A percentile compares a stretch with the other conserved stretches of the same genome.
Conservation (phyloP, 139 green algal species). For the Trebouxia sp. region DNA sequence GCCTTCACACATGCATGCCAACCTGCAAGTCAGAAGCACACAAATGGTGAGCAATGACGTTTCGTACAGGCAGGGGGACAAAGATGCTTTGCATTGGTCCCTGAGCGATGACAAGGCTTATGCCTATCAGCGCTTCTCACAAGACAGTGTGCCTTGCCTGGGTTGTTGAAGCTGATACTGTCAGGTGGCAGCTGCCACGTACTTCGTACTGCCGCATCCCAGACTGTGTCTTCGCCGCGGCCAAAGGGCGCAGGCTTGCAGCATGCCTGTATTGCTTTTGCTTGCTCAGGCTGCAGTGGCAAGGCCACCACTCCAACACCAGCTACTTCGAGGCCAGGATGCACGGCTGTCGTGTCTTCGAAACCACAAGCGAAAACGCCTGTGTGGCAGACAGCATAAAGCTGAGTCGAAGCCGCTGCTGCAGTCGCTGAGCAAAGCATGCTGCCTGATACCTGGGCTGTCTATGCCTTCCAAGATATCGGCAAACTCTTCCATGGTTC, state of each 20-base stretch:
- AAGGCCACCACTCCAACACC: background rate
- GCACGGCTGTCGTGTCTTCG: background rate
- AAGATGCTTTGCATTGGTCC: too few species aligned
- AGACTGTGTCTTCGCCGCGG: background rate
- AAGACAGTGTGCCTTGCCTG: background rate
- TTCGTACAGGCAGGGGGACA: too few species aligned
- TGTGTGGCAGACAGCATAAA: background rate
- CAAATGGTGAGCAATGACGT: too few species aligned
- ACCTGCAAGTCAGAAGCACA: background rate
- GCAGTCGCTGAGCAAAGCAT: too few species aligned
- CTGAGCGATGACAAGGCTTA: too few species aligned
- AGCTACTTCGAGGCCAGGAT: background rate
- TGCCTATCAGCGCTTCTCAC: too few species aligned
- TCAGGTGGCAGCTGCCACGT: background rate
- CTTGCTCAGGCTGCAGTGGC: background rate
- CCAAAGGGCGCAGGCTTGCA: background rate
- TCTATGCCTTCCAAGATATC: too few species aligned
- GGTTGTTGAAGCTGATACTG: background rate
- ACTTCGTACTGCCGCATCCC: background rate
- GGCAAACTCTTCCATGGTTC: too few species aligned
- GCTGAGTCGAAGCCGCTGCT: too few species aligned
- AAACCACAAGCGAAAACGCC: background rate
- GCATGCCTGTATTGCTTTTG: background rate
- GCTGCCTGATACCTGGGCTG: too few species aligned
- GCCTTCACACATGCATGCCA: background rate